These are phyloP conservation scores for Maudiozyma barnettii DNA, from an alignment of 805 yeast species.

Conservation along the genomic window DNA sequence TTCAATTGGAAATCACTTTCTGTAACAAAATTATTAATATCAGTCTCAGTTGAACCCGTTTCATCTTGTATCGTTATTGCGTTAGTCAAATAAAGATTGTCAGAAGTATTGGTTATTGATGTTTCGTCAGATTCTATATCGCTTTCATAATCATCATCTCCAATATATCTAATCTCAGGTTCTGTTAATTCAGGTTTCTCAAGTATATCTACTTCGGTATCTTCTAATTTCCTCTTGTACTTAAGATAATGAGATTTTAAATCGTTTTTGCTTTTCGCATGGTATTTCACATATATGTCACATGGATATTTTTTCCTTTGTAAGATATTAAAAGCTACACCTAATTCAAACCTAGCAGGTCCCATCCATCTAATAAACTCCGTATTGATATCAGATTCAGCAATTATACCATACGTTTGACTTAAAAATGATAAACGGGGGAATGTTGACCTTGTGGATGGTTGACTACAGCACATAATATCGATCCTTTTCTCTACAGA, in stretches of 20 bases:
- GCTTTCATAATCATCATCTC: not conserved
- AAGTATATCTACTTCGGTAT: not conserved
- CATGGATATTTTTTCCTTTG: conserved; percentile 68
- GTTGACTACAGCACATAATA: conserved; percentile 71
- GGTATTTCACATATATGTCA: conserved; percentile 61
- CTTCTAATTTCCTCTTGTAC: conserved; percentile 14
- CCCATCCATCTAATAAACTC: conserved; percentile 87
- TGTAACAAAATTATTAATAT: conserved; percentile 16
- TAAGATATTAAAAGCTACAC: conserved; percentile 57
- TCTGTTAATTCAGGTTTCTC: conserved; percentile 1
- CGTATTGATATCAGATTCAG: conserved; percentile 90
- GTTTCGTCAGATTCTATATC: conserved; percentile 1
- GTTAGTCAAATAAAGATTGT: not conserved
- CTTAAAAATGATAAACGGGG: conserved; percentile 66
- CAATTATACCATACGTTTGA: conserved; percentile 84
- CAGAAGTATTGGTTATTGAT: not conserved
- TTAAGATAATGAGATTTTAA: conserved; percentile 38
- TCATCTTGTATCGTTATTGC: not conserved
- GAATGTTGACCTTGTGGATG: conserved; percentile 21
- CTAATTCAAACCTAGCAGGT: conserved; percentile 71
- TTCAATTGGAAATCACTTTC: conserved; percentile 38
- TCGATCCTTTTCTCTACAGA: conserved; percentile 59
- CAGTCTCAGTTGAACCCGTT: conserved; percentile 2
- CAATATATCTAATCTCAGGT: not conserved
- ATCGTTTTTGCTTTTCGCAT: conserved; percentile 44